Base-by-base conservation (phyloP, 2,329 filamentous ascomycete species). In the Sclerotinia borealis region DNA sequence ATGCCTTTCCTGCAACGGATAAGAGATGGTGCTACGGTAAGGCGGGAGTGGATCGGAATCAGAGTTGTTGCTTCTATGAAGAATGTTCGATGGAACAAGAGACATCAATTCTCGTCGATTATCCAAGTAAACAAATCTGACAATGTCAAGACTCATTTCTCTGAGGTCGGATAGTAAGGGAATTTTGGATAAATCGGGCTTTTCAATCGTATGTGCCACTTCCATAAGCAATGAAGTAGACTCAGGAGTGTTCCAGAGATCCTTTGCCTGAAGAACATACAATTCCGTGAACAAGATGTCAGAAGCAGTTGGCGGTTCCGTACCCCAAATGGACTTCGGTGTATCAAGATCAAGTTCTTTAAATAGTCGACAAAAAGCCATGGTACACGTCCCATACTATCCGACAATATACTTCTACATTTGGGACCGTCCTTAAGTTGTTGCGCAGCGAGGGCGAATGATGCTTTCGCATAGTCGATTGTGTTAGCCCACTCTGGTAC, bases 331-430 rank as follows among this genome's bases (percentile, higher is more conserved):
- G 0, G 86, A 84, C 39, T 87, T 87, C 1, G 95, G 93, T 9
- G 91, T 80, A 69, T 92, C 88, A 36, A 97, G 81, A 67, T 89
- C 87, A 31, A 98, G 80, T 54, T 91, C 89, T 69, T 90, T 88
- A 74, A 93, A 95, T 4, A 99, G 79, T 27, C 87, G 81, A 61
- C 85, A 87, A 70, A 93, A 2, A 97, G 80, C 92, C 93, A 99
- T 0, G 95, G 93, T 60, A 92, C 85, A 34, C 79, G 80, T 63
- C 85, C 81, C 74, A 97, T 89, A 2, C 91, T 89, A 9, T 81
- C 78, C 6, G 80, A 79, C 9, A 98, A 81, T 8, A 85, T 78
- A 60, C 82, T 80, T 65, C 87, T 84, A 39, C 90, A 90, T 52
- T 86, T 85, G 22, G 82, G 80, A 2, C 79, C 79, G 63, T 93